Evolutionary conservation across 768 basidiomycete genomes (phyloP).

Genomic region (Mycena crocata): DNA sequence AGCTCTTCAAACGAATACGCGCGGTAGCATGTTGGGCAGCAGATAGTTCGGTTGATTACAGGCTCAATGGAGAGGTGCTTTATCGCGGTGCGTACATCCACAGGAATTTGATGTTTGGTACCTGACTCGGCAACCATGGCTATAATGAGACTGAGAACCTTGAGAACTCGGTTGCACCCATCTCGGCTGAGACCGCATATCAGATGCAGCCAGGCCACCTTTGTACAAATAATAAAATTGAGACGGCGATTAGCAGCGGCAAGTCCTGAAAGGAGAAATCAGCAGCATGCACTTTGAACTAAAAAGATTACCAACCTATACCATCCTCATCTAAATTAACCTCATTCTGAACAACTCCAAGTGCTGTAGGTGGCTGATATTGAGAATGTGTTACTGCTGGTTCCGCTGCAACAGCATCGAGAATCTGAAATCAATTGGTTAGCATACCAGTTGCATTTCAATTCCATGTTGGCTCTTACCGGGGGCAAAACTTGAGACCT

Average conservation of each 20-base stretch:
- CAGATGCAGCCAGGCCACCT: slow-evolving; percentile 17
- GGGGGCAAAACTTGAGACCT: not conserved
- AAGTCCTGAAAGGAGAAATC: slow-evolving; percentile 10
- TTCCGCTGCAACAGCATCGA: not conserved
- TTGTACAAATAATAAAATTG: slow-evolving; percentile 9
- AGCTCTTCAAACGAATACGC: slow-evolving; percentile 12
- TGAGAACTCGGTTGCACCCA: slow-evolving; percentile 1
- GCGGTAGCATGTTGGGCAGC: slow-evolving; percentile 22
- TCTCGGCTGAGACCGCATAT: slow-evolving; percentile 7
- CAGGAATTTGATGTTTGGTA: slow-evolving; percentile 2
- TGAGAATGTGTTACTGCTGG: not conserved
- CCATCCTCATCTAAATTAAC: not conserved
- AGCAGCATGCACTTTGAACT: not conserved
- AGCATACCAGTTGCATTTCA: not conserved
- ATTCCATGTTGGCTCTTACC: not conserved
- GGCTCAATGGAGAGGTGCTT: slow-evolving; percentile 16
- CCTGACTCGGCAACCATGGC: not conserved
- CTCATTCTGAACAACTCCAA: not conserved
- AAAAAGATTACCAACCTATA: not conserved
- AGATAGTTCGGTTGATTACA: slow-evolving; percentile 10
- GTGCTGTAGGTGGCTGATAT: not conserved
- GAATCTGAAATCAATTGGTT: slow-evolving; percentile 1
- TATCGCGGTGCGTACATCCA: no score
- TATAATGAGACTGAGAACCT: not conserved
- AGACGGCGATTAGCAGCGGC: slow-evolving; percentile 4